Base-by-base conservation (phyloP, 305 asterid species). In the Rubia balearica region DNA sequence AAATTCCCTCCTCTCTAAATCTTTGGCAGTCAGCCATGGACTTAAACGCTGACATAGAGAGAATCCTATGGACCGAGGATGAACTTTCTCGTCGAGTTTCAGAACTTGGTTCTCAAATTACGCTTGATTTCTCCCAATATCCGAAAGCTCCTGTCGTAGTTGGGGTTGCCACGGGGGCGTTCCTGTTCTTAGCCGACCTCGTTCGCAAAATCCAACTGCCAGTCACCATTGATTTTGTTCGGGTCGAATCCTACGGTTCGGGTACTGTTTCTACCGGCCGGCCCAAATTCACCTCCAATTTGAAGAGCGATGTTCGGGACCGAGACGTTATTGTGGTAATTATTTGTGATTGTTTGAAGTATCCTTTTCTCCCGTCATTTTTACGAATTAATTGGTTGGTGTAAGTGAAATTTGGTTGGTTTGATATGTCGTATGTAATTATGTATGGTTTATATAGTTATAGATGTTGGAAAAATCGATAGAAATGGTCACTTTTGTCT, bases 151-250 rank as follows among this genome's bases (percentile, higher is more conserved):
- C 96, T 0, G 92, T 80, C 48, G 4, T 88, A 2, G 96, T 93
- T 21, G 97, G 96, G 4, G 97, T 93, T 19, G 97, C 97, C 71
- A 90, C 95, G 67, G 97, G 97, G 19, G 98, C 96, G 0, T 84
- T 90, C 75, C 69, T 93, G 12, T 93, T 93, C 79, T 73, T 90
- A 43, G 97, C 96, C 14, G 98, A 93, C 77, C 96, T 93, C 40
- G 96, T 83, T 13, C 79, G 97, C 76, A 74, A 84, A 66, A 83
- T 90, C 71, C 84, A 77, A 22, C 80, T 90, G 5, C 90, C 96
- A 69, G 42, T 90, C 51, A 61, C 82, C 7, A 90, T 93, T 17
- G 98, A 93, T 78, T 80, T 90, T 68, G 77, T 90, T 11, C 91
- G 97, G 73, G 88, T 78, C 72, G 90, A 81, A 45, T 90, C 97